Base-by-base conservation (phyloP, 495 filamentous ascomycete genomes). In the Bacidia rubella region DNA sequence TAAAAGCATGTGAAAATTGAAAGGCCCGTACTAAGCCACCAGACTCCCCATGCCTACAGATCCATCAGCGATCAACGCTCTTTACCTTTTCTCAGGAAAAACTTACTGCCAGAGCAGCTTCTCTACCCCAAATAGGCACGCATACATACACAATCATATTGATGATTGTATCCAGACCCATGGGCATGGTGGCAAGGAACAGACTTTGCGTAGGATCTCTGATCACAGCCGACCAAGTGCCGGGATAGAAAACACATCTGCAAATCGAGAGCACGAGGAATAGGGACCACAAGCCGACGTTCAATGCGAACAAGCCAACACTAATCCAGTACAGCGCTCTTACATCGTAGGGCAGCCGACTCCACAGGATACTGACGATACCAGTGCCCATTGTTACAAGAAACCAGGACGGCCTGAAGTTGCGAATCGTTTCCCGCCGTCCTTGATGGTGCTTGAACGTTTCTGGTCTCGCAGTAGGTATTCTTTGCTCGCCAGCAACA, bases 381-480 rank as follows among this genome's bases (percentile, higher is more conserved):
- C 80, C 81, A 0, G 80, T 85, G 26, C 80, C 77, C 79, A 85
- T 83, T 15, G 63, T 83, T 32, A 79, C 69, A 3, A 66, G 54
- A 58, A 74, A 77, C 74, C 72, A 75, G n/a, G n/a, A n/a, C n/a
- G n/a, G n/a, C n/a, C n/a, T n/a, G n/a, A n/a, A n/a, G n/a, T n/a
- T n/a, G n/a, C n/a, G n/a, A n/a, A n/a, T n/a, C n/a, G n/a, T n/a
- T n/a, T n/a, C n/a, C n/a, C n/a, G n/a, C n/a, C n/a, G n/a, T n/a
- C n/a, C n/a, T n/a, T n/a, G n/a, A n/a, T n/a, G n/a, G n/a, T n/a
- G n/a, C n/a, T n/a, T n/a, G n/a, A n/a, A n/a, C n/a, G n/a, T n/a
- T n/a, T n/a, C n/a, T n/a, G n/a, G n/a, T n/a, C n/a, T n/a, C n/a
- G n/a, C n/a, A n/a, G n/a, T n/a, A n/a, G n/a, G n/a, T n/a, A n/a